Percentiles rank a stretch among this genome's conserved stretches.
Evolutionary conservation across 2,329 filamentous ascomycete species (phyloP).

Genomic region (Periconia digitata): DNA sequence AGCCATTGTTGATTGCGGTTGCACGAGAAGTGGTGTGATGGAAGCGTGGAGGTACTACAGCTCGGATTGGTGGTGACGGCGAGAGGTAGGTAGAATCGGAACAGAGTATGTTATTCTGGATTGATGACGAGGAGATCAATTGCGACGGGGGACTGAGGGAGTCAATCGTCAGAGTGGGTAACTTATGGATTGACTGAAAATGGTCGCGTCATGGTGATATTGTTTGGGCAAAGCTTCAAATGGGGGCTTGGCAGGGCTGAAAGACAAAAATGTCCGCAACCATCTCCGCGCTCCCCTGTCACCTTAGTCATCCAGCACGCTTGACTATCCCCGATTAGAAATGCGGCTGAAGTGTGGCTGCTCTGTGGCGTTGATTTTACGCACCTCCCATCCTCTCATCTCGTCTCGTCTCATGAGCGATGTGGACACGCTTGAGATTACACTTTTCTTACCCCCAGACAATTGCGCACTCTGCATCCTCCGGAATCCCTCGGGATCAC

Average conservation of each 20-base stretch:
- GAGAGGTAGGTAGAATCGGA: not conserved
- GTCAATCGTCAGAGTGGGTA: no score
- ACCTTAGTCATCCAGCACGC: not conserved
- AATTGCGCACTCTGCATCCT: conserved; percentile 1
- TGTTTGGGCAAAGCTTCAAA: conserved; percentile 20
- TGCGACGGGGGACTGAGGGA: not conserved
- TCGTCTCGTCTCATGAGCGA: conserved; percentile 20
- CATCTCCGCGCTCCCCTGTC: not conserved
- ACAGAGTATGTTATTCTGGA: not conserved
- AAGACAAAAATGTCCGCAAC: not conserved
- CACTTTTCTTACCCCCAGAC: conserved; percentile 3
- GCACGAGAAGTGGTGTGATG: conserved; percentile 1
- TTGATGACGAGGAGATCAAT: not conserved
- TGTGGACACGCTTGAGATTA: conserved; percentile 33
- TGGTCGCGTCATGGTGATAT: conserved; percentile 35
- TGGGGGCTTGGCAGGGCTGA: conserved; percentile 13
- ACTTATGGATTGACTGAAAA: conserved; percentile 6
- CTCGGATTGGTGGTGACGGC: not conserved
- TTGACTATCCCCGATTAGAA: no score
- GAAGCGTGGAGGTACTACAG: not conserved
- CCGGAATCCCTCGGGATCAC: no score
- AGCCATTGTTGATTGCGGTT: conserved; percentile 21
- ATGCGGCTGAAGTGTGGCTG: conserved; percentile 23
- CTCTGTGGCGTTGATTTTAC: conserved; percentile 19
- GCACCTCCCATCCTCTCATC: not conserved